Base-by-base conservation (phyloP, 1,284 basidiomycete species). In the Moesziomyces aphidis region DNA sequence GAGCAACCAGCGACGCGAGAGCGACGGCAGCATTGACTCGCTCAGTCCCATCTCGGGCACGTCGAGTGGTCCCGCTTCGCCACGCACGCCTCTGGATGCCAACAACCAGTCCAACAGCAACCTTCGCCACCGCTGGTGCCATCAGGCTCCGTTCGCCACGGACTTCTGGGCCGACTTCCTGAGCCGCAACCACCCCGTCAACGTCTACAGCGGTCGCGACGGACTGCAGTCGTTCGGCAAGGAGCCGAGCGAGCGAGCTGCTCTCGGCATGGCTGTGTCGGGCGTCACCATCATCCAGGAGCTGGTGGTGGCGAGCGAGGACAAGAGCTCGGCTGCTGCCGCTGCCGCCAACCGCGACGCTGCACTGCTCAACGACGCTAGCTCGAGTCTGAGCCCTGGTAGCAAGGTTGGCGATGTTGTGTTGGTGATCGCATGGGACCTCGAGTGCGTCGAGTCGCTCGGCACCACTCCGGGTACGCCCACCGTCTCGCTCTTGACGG, bases 221-320 rank as follows among this genome's bases (percentile, higher is more conserved):
- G 61, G 67, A 6, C 56, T 66, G 4, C 75, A 80, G 51, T 79
- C 80, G n/a, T 84, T 84, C 44, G 70, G 78, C 63, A 85, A 84
- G 61, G 79, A 79, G 68, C 78, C 75, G 15, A 77, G 80, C 42
- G 84, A 85, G 70, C 81, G 84, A 10, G 73, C 77, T 49, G 79
- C 79, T 2, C 76, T 86, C 17, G 78, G 78, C 10, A 79, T 85
- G 70, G 85, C 78, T 13, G 73, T 85, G 10, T 71, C 78, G 3
- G 80, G 80, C 42, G 75, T 85, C 49, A 83, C 85, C 21, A 80
- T 85, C 61, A 68, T 86, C 8, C 85, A 86, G 52, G 85, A 86
- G 68, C 78, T 85, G 65, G 80, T 86, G 53, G 79, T 85, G n/a
- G 77, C 77, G 1, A 57, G 62, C 26, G 78, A 82, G 10, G 73